Base-by-base conservation (phyloP, 176 grass and related monocot genomes). In the Aegilops sharonensis region DNA sequence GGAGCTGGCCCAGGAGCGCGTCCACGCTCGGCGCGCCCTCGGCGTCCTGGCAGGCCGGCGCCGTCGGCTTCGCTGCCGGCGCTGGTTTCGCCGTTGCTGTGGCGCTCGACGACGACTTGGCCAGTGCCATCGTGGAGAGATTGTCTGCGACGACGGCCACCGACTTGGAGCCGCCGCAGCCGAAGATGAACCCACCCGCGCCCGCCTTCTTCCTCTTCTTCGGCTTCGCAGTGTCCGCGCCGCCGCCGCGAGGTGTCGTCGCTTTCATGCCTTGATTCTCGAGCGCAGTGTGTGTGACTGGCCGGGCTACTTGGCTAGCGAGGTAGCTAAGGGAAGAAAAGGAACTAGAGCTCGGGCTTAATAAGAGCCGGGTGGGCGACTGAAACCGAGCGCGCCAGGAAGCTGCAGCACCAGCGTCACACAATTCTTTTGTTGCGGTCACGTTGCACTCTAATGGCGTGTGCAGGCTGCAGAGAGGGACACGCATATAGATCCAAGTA, bases 161-260 rank as follows among this genome's bases (percentile, higher is more conserved):
- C 3, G 94, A 89, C 62, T 79, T 85, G 27, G 72, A 78, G 30
- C 72, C 78, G 45, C 88, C 86, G 48, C 94, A 95, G 81, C 94
- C 94, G 11, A 87, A 95, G 70, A 90, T 59, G 57, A 93, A 77
- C 10, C 83, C 77, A 20, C 82, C 87, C 20, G 34, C 20, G 13
- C 67, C 66, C 1, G 2, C 8, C 61, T 29, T 61, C 90, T 57
- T 72, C 79, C 34, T 89, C 69, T 2, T 85, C 75, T 3, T 71
- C 73, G n/a, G 63, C 45, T 75, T 85, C 6, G 2, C 50, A 54
- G 5, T 54, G 5, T 18, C 50, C 50, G 2, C 15, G 50, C 71
- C 68, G 15, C 18, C 84, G 24, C 88, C 61, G 47, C 88, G 64
- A 74, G 81, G 54, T 32, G 76, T 43, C 77, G 77, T 85, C 81